phyloP scores from a whole-genome alignment of 805 yeast genomes.

The Barnettozyma wickerhamii region DNA sequence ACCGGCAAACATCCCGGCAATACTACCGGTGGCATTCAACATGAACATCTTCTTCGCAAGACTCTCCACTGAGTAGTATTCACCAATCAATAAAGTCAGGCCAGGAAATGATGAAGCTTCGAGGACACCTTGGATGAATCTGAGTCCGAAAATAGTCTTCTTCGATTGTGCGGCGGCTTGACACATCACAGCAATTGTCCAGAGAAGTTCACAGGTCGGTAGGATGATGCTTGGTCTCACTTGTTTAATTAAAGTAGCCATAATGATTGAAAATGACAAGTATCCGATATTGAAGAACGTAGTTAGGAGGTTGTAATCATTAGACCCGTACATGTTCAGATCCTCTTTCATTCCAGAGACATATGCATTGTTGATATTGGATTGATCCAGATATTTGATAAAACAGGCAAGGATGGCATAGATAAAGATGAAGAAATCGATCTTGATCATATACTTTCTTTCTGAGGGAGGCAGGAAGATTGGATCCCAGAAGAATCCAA shows the following conservation, averaged over 20 bases:
- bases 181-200: constrained; percentile 6
- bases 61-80: constrained; percentile 8
- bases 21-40: constrained; percentile 1
- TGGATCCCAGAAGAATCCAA: constrained; percentile 11
- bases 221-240: constrained; percentile 5
- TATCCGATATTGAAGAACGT: constrained; percentile 13
- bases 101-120: constrained; percentile 13
- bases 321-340: constrained; percentile 46
- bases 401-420: constrained; percentile 20
- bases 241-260: constrained; percentile 2
- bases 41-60: constrained; percentile 12
- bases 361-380: constrained; percentile 61
- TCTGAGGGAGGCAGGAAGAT: constrained; percentile 6
- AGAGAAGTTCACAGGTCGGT: constrained; percentile 6
- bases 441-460: constrained; percentile 5
- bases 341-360: constrained; percentile 59
- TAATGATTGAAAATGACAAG: not conserved
- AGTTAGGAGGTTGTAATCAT: constrained; percentile 40
- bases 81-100: constrained; percentile 8
- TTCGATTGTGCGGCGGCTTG: constrained; percentile 2
- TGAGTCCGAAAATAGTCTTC: constrained; percentile 4
- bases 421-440: constrained; percentile 9
- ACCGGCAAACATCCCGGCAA: constrained; percentile 52
- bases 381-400: constrained; percentile 52
- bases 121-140: constrained; percentile 8